Conservation (phyloP, 495 filamentous ascomycete species). For the Chaetomium tenue region DNA sequence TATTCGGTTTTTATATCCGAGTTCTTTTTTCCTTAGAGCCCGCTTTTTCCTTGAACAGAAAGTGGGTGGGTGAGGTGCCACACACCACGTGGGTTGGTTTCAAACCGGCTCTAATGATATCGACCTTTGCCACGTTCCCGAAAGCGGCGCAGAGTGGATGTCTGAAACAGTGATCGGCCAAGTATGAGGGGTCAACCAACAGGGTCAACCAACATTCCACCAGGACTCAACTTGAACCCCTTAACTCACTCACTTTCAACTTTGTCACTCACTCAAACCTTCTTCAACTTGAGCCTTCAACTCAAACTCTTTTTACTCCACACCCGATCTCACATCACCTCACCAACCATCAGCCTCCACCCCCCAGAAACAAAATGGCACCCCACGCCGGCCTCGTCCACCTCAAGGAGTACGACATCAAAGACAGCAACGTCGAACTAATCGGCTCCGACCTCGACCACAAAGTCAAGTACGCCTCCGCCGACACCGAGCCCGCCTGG, state of each 20-base stretch:
- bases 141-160: constrained; percentile 4
- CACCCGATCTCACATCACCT: not conserved
- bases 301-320: not conserved
- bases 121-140: not conserved
- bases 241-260: not conserved
- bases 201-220: not conserved
- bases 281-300: too few species aligned
- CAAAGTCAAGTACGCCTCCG: constrained; percentile 9
- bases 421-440: constrained; percentile 12
- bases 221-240: not conserved
- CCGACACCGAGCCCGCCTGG: constrained; percentile 7
- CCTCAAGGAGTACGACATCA: constrained; percentile 9
- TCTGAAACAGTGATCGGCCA: constrained; percentile 12
- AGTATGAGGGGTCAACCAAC: not conserved
- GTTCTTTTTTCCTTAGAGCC: too few species aligned
- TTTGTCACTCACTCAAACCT: not conserved
- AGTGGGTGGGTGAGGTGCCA: not conserved
- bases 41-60: too few species aligned
- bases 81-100: constrained; percentile 3
- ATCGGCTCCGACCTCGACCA: constrained; percentile 6
- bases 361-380: not conserved
- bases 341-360: not conserved
- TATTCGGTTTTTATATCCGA: too few species aligned
- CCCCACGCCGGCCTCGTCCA: constrained; percentile 10
- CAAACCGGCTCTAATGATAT: not conserved